Conservation (phyloP, 345 rosid genomes). For the Rhizophora apiculata region DNA sequence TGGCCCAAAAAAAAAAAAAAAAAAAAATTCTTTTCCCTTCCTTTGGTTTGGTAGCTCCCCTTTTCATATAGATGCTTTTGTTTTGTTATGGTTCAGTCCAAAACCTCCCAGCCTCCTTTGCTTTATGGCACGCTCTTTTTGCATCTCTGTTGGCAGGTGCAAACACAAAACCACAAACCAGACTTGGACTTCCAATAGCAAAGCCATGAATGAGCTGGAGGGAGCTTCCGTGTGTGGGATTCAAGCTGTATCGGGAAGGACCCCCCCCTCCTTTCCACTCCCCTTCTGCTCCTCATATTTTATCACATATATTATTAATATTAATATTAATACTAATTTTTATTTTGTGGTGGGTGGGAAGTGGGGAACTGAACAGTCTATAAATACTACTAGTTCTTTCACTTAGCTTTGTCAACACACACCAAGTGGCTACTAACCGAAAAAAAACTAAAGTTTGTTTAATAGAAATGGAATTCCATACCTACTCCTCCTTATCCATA, state of each 20-base stretch:
- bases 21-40: not conserved
- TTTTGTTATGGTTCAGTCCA: conserved; percentile 21
- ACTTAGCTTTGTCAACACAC: conserved; percentile 19
- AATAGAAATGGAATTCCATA: conserved; percentile 33
- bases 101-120: not conserved
- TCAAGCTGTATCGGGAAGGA: conserved; percentile 48
- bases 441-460: not conserved
- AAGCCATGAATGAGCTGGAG: conserved; percentile 44
- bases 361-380: conserved; percentile 10
- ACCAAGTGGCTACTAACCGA: not conserved
- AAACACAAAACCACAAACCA: not conserved
- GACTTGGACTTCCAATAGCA: not conserved
- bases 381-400: conserved; percentile 28
- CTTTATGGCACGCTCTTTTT: conserved; percentile 1
- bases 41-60: no score
- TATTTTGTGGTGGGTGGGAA: no score
- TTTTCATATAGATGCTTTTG: not conserved
- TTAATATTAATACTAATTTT: no score
- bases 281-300: not conserved
- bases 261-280: not conserved
- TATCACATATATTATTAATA: not conserved
- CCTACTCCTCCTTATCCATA: not conserved
- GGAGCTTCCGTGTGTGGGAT: conserved; percentile 47
- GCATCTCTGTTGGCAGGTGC: conserved; percentile 29
- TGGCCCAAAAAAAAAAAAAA: not conserved